Conservation (phyloP, 441 rosid genomes). For the Pelargonium myrrhifolium region DNA sequence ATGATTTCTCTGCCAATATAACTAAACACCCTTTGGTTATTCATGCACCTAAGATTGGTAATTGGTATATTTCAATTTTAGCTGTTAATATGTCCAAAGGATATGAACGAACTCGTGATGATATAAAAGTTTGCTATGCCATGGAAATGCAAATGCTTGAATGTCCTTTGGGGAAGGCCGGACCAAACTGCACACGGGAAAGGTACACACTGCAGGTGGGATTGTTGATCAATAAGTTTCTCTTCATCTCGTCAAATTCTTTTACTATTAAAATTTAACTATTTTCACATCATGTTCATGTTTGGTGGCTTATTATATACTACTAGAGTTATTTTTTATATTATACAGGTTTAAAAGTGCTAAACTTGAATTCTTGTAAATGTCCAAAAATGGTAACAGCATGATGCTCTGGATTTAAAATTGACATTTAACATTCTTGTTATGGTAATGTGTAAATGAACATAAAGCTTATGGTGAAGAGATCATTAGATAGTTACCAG, state of each 20-base stretch:
- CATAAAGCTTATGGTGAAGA: too few species aligned
- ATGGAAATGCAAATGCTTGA: slow-evolving; percentile 47
- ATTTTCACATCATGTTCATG: neutral
- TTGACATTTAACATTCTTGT: too few species aligned
- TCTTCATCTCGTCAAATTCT: neutral
- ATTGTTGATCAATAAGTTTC: neutral
- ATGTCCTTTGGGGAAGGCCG: slow-evolving; percentile 74
- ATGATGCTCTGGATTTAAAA: too few species aligned
- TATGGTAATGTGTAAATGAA: too few species aligned
- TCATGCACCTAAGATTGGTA: slow-evolving; percentile 64
- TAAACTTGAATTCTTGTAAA: neutral
- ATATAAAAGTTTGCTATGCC: slow-evolving; percentile 58
- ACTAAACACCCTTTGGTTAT: slow-evolving; percentile 48
- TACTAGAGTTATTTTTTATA: neutral
- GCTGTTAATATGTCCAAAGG: slow-evolving; percentile 40
- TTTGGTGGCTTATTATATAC: neutral
- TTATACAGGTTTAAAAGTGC: neutral
- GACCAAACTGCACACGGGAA: slow-evolving; percentile 56
- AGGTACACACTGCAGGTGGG: slow-evolving; percentile 68
- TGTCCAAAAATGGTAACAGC: too few species aligned
- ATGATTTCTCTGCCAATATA: slow-evolving; percentile 66
- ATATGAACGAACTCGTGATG: slow-evolving; percentile 28
- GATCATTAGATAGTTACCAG: too few species aligned
- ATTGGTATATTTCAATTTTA: slow-evolving; percentile 60
- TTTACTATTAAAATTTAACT: neutral